Conservation (phyloP, 176 grass and related monocot species). For the Cenchrus fungigraminus region DNA sequence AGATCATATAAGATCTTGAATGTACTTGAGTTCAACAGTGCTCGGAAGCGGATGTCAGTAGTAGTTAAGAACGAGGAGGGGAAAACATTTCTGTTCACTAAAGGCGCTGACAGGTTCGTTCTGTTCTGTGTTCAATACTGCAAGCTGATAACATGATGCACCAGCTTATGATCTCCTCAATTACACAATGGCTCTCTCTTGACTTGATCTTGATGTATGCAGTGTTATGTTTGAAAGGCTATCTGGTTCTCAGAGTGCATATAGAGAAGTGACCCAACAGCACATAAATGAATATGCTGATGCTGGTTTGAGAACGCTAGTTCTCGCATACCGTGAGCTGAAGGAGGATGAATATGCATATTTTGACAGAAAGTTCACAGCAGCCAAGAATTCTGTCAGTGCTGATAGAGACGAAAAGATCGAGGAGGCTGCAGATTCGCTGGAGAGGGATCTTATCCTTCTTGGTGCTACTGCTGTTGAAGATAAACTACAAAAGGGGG, state of each 20-base stretch:
- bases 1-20: conserved; percentile 78
- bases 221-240: conserved; percentile 93
- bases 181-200: conserved; percentile 8
- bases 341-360: conserved; percentile 65
- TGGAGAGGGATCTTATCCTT: conserved; percentile 79
- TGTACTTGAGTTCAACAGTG: conserved; percentile 90
- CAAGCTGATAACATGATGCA: conserved; percentile 7
- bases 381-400: conserved; percentile 73
- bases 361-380: conserved; percentile 62
- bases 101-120: conserved; percentile 91
- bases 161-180: background rate
- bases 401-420: conserved; percentile 78
- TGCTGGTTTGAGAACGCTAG: conserved; percentile 85
- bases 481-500: conserved; percentile 89
- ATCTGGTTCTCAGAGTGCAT: conserved; percentile 47
- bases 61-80: conserved; percentile 76
- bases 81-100: conserved; percentile 70
- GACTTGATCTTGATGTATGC: conserved; percentile 16
- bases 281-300: conserved; percentile 89
- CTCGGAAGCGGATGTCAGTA: conserved; percentile 87
- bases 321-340: conserved; percentile 77
- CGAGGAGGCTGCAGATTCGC: conserved; percentile 62
- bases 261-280: conserved; percentile 65
- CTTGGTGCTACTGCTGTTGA: conserved; percentile 93
- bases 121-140: background rate